phyloP scores from a whole-genome alignment of 495 filamentous ascomycete species.

The Podospora appendiculata region DNA sequence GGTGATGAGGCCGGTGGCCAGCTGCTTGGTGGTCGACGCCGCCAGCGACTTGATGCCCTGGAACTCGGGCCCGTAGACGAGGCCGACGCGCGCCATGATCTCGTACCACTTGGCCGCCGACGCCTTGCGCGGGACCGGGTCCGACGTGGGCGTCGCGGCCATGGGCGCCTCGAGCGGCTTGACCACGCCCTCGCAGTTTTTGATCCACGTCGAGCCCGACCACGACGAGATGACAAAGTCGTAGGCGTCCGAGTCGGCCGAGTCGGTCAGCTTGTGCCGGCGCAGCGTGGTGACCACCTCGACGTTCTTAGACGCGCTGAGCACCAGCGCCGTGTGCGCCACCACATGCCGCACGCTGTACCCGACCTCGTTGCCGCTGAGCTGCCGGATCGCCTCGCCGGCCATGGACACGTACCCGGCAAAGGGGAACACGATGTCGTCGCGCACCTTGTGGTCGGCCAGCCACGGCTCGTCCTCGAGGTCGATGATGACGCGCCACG shows the following conservation, averaged over 20 bases:
- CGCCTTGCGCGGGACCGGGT: constrained; percentile 4
- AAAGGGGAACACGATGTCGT: constrained; percentile 33
- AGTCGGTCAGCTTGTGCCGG: constrained; percentile 24
- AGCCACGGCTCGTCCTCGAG: constrained; percentile 35
- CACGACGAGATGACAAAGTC: constrained; percentile 37
- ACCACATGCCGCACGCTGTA: constrained; percentile 29
- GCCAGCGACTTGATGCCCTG: constrained; percentile 25
- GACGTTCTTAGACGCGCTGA: constrained; percentile 21
- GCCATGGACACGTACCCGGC: constrained; percentile 38
- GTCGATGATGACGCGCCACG: constrained; percentile 36
- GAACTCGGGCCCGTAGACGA: constrained; percentile 24
- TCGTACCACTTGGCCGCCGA: constrained; percentile 14
- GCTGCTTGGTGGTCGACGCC: constrained; percentile 9
- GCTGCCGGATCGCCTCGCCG: constrained; percentile 26
- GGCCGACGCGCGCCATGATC: constrained; percentile 3
- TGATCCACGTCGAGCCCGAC: constrained; percentile 28
- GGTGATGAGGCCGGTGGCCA: constrained; percentile 3
- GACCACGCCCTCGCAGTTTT: constrained; percentile 27
- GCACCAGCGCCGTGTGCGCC: constrained; percentile 26
- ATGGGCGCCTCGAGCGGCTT: constrained; percentile 3
- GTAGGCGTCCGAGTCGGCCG: constrained; percentile 30
- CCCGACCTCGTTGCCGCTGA: constrained; percentile 11
- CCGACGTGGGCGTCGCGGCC: background rate
- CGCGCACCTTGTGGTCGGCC: constrained; percentile 30
- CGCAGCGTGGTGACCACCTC: constrained; percentile 38